A percentile compares a stretch with the other conserved stretches of the same genome.
Conservation (phyloP, 2,329 filamentous ascomycete species). For the Ceratocystis ficicola region DNA sequence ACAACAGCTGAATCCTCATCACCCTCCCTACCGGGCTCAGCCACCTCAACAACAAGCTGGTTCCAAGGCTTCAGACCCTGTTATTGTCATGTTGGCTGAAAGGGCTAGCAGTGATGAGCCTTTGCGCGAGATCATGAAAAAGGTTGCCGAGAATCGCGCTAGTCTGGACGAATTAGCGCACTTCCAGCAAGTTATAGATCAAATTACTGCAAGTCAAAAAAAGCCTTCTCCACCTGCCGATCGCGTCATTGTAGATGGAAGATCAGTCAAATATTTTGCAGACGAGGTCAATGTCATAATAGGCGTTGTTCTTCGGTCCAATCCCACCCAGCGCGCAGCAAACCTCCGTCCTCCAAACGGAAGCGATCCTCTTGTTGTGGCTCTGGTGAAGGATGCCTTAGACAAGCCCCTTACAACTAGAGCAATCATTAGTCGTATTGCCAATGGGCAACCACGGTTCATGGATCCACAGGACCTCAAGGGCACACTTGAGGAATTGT, state of each 20-base stretch:
- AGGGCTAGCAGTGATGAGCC: slow-evolving; percentile 60
- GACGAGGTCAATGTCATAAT: slow-evolving; percentile 46
- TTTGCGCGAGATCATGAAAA: slow-evolving; percentile 68
- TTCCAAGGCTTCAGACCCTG: slow-evolving; percentile 47
- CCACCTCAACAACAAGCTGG: slow-evolving; percentile 23
- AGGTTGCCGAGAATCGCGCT: slow-evolving; percentile 64
- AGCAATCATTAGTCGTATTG: slow-evolving; percentile 43
- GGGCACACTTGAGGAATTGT: slow-evolving; percentile 38
- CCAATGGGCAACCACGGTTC: slow-evolving; percentile 37
- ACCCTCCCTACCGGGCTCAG: slow-evolving; percentile 1
- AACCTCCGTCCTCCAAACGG: slow-evolving; percentile 42
- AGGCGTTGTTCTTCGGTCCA: slow-evolving; percentile 47
- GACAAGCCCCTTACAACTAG: slow-evolving; percentile 39
- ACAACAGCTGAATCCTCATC: slow-evolving; percentile 23
- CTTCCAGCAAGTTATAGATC: slow-evolving; percentile 71
- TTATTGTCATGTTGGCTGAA: slow-evolving; percentile 68
- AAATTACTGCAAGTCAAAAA: slow-evolving; percentile 53
- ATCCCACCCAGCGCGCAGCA: slow-evolving; percentile 43
- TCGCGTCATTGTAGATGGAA: slow-evolving; percentile 42
- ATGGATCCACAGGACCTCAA: slow-evolving; percentile 45
- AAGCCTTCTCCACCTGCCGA: slow-evolving; percentile 44
- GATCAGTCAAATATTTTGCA: slow-evolving; percentile 48
- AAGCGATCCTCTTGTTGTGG: slow-evolving; percentile 44
- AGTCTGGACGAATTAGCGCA: slow-evolving; percentile 57
- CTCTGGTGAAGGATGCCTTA: slow-evolving; percentile 45